A percentile compares a stretch with the other conserved stretches of the same genome.
Conservation (phyloP, 306 rosid species). For the Cucumis melo region DNA sequence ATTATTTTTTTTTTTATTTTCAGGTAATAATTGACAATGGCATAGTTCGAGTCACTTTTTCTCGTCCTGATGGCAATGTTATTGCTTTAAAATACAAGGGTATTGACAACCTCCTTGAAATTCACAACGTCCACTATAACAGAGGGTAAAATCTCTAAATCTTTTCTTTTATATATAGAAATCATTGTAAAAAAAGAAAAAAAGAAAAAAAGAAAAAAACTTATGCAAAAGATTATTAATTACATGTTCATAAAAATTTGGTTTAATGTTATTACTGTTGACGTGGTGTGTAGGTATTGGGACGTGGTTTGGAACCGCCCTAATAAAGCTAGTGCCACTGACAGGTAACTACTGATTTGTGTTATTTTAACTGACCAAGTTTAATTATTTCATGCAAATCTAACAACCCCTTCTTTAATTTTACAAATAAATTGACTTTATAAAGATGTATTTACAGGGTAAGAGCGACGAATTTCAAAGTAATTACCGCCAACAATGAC, state of each 20-base stretch:
- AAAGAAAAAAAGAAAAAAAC: too few relatives aligned
- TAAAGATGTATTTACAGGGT: constrained; percentile 19
- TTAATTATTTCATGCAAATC: too few relatives aligned
- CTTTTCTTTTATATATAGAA: not conserved
- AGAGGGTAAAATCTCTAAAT: constrained; percentile 41
- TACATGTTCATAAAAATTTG: not conserved
- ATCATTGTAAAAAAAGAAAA: too few relatives aligned
- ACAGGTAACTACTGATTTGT: constrained; percentile 23
- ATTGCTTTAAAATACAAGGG: constrained; percentile 32
- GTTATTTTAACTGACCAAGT: too few relatives aligned
- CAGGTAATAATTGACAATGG: not conserved
- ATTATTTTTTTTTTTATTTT: not conserved
- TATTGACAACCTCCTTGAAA: constrained; percentile 30
- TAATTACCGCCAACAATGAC: constrained; percentile 12
- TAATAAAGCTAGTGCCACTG: not conserved
- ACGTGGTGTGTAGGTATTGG: constrained; percentile 29
- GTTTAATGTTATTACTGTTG: not conserved
- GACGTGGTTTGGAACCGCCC: constrained; percentile 50
- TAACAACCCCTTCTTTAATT: not conserved
- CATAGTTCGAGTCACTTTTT: not conserved
- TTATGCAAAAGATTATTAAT: not conserved
- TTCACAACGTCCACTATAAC: not conserved
- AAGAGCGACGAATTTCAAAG: constrained; percentile 19
- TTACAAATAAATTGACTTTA: not conserved
- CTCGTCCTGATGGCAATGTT: constrained; percentile 25